phyloP scores from a whole-genome alignment of 2,329 filamentous ascomycete genomes.

The Fusarium torulosum region DNA sequence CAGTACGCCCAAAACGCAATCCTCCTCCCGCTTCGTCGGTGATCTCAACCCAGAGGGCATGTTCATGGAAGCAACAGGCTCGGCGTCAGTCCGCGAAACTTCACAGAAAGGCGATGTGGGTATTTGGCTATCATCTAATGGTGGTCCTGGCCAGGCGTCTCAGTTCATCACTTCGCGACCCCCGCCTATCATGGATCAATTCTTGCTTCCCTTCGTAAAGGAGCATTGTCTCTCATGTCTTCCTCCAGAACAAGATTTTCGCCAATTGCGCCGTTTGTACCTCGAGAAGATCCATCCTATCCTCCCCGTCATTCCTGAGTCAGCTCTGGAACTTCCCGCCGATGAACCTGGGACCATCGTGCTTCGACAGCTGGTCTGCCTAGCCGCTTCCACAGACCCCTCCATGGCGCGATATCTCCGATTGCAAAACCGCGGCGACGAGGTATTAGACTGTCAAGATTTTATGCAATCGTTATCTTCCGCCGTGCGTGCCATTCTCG shows the following conservation, averaged over 20 bases:
- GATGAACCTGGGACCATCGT: slow-evolving; percentile 57
- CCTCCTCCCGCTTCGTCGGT: slow-evolving; percentile 65
- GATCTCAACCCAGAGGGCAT: slow-evolving; percentile 72
- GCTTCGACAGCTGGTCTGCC: slow-evolving; percentile 66
- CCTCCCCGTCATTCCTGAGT: slow-evolving; percentile 63
- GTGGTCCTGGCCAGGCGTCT: slow-evolving; percentile 47
- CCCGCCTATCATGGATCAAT: slow-evolving; percentile 56
- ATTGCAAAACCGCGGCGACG: slow-evolving; percentile 55
- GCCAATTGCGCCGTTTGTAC: slow-evolving; percentile 60
- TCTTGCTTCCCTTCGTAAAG: slow-evolving; percentile 58
- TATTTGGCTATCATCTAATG: slow-evolving; percentile 63
- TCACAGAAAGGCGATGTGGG: slow-evolving; percentile 67
- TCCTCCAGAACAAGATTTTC: slow-evolving; percentile 62
- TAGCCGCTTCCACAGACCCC: slow-evolving; percentile 66
- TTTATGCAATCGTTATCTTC: slow-evolving; percentile 64
- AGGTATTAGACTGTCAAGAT: slow-evolving; percentile 59
- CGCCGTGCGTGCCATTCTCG: slow-evolving; percentile 63
- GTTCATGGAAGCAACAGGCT: slow-evolving; percentile 66
- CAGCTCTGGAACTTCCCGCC: slow-evolving; percentile 49
- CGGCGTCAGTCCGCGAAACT: slow-evolving; percentile 49
- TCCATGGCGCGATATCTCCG: slow-evolving; percentile 60
- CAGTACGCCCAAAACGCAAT: slow-evolving; percentile 44
- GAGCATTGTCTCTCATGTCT: slow-evolving; percentile 62
- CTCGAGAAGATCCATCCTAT: slow-evolving; percentile 67
- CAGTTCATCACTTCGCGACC: slow-evolving; percentile 56